These are phyloP conservation scores for Exophiala spinifera DNA, from an alignment of 2,329 filamentous ascomycete genomes.

Conservation along the genomic window DNA sequence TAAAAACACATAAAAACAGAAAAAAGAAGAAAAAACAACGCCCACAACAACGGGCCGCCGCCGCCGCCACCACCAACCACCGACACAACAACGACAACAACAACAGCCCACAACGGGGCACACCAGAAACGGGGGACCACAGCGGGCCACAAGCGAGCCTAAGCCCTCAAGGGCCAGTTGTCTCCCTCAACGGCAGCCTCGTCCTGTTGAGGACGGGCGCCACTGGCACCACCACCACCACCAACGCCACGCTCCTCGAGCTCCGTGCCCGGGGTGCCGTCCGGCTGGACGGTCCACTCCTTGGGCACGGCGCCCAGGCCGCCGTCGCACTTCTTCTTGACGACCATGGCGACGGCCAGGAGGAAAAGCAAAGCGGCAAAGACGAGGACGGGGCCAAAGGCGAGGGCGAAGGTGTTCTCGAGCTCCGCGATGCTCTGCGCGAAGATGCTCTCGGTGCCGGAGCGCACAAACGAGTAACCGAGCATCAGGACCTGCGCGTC, in stretches of 20 bases:
- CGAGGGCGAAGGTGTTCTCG: conserved; percentile 9
- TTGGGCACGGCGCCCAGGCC: conserved; percentile 2
- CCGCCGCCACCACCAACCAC: too few relatives aligned
- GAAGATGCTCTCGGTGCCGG: conserved; percentile 7
- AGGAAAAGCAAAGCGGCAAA: conserved; percentile 2
- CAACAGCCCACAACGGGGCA: too few relatives aligned
- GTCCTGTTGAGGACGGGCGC: too few relatives aligned
- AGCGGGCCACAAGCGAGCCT: background rate
- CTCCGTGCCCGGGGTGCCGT: background rate
- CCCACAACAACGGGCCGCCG: too few relatives aligned
- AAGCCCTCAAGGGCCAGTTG: background rate
- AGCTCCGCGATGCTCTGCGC: conserved; percentile 6
- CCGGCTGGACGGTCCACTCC: conserved; percentile 5
- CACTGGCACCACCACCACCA: too few relatives aligned
- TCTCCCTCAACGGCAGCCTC: background rate
- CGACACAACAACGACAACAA: too few relatives aligned
- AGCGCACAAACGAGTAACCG: conserved; percentile 17
- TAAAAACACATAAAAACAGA: too few relatives aligned
- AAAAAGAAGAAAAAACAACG: too few relatives aligned
- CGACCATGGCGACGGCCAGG: conserved; percentile 1
- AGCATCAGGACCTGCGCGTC: conserved; percentile 17
- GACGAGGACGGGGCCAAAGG: background rate
- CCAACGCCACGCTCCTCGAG: too few relatives aligned
- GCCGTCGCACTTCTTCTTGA: conserved; percentile 4
- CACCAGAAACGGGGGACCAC: too few relatives aligned